Evolutionary conservation across 169 alveolate genomes (phyloP).

Genomic region (Cyclospora cayetanensis): DNA sequence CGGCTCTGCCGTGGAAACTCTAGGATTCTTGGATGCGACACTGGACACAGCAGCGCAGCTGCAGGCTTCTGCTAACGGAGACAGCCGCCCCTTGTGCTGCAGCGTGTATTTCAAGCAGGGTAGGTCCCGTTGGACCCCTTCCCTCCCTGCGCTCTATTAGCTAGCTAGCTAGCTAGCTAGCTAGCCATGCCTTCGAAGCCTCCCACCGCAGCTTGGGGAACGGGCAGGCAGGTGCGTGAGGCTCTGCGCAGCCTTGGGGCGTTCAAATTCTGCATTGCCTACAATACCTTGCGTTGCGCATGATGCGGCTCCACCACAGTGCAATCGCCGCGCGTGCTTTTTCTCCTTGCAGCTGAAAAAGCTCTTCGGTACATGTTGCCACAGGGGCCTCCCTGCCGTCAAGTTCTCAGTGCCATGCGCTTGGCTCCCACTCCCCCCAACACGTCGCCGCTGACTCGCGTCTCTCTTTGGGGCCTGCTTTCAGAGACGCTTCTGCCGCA

Average conservation of each 20-base stretch:
- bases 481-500: slow-evolving; percentile 48
- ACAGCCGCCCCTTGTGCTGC: slow-evolving; percentile 12
- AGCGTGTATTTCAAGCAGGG: background rate
- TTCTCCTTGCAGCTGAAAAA: slow-evolving; percentile 13
- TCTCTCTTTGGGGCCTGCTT: slow-evolving; percentile 45
- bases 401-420: slow-evolving; percentile 6
- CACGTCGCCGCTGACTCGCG: background rate
- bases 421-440: slow-evolving; percentile 31
- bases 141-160: background rate
- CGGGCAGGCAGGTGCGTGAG: no score
- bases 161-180: background rate
- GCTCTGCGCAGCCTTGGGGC: no score
- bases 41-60: background rate
- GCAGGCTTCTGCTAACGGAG: background rate
- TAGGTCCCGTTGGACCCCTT: background rate
- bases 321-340: no score
- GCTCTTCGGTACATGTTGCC: slow-evolving; percentile 12
- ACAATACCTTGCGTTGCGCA: no score
- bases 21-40: background rate
- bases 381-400: background rate
- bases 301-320: no score
- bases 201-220: no score
- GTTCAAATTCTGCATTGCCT: no score
- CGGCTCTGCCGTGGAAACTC: background rate
- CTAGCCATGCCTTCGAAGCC: background rate